Conservation (phyloP, 1,139 yeast species). For the Maudiozyma humilis region DNA sequence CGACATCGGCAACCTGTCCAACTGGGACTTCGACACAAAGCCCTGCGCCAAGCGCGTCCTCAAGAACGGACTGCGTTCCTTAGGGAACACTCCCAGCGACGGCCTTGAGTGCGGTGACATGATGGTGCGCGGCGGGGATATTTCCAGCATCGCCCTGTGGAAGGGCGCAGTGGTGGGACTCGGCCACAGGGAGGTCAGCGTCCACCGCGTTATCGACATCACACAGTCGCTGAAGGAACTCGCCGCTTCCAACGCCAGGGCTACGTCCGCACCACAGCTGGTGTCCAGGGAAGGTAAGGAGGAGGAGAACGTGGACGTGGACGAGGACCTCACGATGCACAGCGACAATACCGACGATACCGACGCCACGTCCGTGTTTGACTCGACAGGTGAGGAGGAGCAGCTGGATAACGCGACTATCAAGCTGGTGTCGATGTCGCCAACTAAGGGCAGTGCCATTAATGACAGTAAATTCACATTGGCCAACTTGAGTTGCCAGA, state of each 20-base stretch:
- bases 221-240: not conserved
- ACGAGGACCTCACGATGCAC: too few relatives aligned
- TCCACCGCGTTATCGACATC: constrained; percentile 17
- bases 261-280: not conserved
- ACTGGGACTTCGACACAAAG: constrained; percentile 7
- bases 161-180: constrained; percentile 12
- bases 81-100: not conserved
- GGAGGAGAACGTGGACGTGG: too few relatives aligned
- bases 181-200: constrained; percentile 20
- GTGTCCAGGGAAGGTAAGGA: too few relatives aligned
- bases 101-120: constrained; percentile 9
- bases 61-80: constrained; percentile 7
- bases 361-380: constrained; percentile 4
- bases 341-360: not conserved
- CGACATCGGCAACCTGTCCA: constrained; percentile 5
- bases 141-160: constrained; percentile 4
- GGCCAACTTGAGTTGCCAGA: constrained; percentile 6
- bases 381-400: not conserved
- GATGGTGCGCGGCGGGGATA: constrained; percentile 5
- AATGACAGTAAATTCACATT: constrained; percentile 5
- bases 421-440: not conserved
- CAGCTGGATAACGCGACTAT: constrained; percentile 1
- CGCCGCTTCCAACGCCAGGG: not conserved
- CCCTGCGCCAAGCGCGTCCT: not conserved
- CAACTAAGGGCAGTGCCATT: not conserved